Base-by-base conservation (phyloP, 805 yeast species). In the Millerozyma acaciae region DNA sequence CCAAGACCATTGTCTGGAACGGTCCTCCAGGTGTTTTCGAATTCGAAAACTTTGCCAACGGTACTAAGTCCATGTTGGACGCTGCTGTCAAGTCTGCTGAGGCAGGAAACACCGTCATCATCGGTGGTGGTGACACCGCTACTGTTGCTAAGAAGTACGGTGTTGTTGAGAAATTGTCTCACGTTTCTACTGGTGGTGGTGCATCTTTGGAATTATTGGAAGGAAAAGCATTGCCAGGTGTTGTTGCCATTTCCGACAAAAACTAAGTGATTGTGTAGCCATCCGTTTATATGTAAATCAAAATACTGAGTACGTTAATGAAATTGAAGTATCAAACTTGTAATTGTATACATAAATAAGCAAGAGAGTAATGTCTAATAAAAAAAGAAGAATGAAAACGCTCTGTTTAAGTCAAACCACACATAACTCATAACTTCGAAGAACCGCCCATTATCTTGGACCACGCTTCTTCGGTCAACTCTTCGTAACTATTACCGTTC, bases 21-120 rank as follows among this genome's bases (percentile, higher is more conserved):
- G 98, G 98, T 65, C 98, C 98, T 47, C 97, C 98, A 69, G 98
- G 98, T 77, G 98, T 93, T 53, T 93, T 93, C 65, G 98, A 93
- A 75, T 93, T 93, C 59, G 96, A 86, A 51, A 76, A 75, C 57
- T 93, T 93, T 62, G 83, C 96, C 51, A 68, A 68, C 40, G 97
- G 97, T 70, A 90, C 97, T 61, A 85, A 89, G 73, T 65, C 87
- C 40, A 69, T 90, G 68, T 80, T 90, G 55, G 95, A 80, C 44
- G 95, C 93, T 53, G 82, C 82, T 58, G 95, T 89, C 50, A 72
- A 77, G 60, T 82, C 95, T 45, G 86, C 88, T 55, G 80, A 76
- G 64, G 76, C 78, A 40, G 97, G 97, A 61, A 79, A 79, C 76
- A 84, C 96, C 45, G 96, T 90, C 46, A 95, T 90, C 70, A 85